Evolutionary conservation across 1,284 basidiomycete species (phyloP).

Genomic region (Ustanciosporium gigantosporum): DNA sequence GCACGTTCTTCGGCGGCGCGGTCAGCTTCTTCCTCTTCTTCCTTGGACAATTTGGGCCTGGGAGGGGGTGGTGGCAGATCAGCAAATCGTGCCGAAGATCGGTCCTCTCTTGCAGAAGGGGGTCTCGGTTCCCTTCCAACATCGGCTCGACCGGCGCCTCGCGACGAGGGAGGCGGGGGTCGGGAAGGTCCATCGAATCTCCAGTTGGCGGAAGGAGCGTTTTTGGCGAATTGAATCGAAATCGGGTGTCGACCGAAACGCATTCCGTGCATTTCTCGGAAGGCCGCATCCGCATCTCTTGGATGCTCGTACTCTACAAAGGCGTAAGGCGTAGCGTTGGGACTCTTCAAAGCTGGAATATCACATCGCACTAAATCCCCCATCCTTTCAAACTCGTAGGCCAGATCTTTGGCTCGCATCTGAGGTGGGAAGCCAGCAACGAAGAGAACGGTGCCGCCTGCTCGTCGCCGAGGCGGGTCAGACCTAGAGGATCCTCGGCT

Average conservation of each 20-base stretch:
- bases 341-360: slow-evolving; percentile 48
- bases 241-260: slow-evolving; percentile 45
- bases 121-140: background rate
- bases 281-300: slow-evolving; percentile 50
- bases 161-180: slow-evolving; percentile 28
- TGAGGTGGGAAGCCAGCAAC: slow-evolving; percentile 49
- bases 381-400: slow-evolving; percentile 54
- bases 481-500: slow-evolving; percentile 5
- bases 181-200: slow-evolving; percentile 46
- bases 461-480: slow-evolving; percentile 3
- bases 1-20: slow-evolving; percentile 40
- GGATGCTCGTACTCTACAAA: slow-evolving; percentile 56
- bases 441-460: slow-evolving; percentile 37
- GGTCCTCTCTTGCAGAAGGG: background rate
- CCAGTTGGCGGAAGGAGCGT: slow-evolving; percentile 47
- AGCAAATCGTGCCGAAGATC: background rate
- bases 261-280: slow-evolving; percentile 54
- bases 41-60: slow-evolving; percentile 17
- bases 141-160: slow-evolving; percentile 1
- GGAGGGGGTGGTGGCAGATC: slow-evolving; percentile 4
- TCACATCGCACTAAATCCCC: slow-evolving; percentile 54
- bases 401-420: slow-evolving; percentile 53
- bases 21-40: slow-evolving; percentile 38
- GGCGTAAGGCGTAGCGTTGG: slow-evolving; percentile 44
- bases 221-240: slow-evolving; percentile 53